Percentiles rank a stretch among this genome's conserved stretches.
Evolutionary conservation across 1,139 yeast species (phyloP).

Genomic region (Yamadazyma aaseri): DNA sequence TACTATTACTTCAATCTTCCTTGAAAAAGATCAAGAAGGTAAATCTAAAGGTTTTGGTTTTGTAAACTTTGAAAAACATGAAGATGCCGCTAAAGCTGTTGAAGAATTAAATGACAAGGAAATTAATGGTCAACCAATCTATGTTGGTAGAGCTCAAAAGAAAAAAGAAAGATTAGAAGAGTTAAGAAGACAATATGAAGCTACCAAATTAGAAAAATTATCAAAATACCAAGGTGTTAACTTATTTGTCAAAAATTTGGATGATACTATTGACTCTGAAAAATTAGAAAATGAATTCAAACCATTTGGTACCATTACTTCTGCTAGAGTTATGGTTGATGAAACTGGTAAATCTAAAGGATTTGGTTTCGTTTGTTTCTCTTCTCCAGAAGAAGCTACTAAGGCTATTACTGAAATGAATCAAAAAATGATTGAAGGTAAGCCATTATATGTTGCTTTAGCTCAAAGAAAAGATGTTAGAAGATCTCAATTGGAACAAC

Average conservation of each 20-base stretch:
- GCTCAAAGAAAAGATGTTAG: slow-evolving; percentile 99
- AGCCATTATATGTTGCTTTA: slow-evolving; percentile 97
- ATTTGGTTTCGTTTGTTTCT: slow-evolving; percentile 97
- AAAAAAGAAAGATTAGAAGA: slow-evolving; percentile 97
- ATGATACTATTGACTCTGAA: slow-evolving; percentile 89
- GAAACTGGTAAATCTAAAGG: slow-evolving; percentile 96
- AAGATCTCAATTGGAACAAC: slow-evolving; percentile 96
- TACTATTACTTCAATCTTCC: slow-evolving; percentile 76
- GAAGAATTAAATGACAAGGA: slow-evolving; percentile 90
- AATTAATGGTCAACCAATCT: slow-evolving; percentile 78
- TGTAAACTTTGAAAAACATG: slow-evolving; percentile 86
- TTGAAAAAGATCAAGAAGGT: slow-evolving; percentile 83
- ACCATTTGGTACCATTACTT: slow-evolving; percentile 92
- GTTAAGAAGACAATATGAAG: slow-evolving; percentile 93
- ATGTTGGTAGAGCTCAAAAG: slow-evolving; percentile 99
- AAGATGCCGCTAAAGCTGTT: slow-evolving; percentile 86
- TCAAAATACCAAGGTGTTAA: slow-evolving; percentile 97
- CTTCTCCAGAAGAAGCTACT: slow-evolving; percentile 98
- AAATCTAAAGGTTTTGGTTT: slow-evolving; percentile 96
- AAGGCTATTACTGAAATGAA: slow-evolving; percentile 98
- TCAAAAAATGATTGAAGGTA: slow-evolving; percentile 93
- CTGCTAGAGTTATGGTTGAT: slow-evolving; percentile 95
- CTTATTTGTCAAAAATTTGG: slow-evolving; percentile 94
- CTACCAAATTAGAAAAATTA: slow-evolving; percentile 87
- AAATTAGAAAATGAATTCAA: slow-evolving; percentile 88